Evolutionary conservation across 2,329 filamentous ascomycete genomes (phyloP).

Genomic region (Lizonia empirigonia): DNA sequence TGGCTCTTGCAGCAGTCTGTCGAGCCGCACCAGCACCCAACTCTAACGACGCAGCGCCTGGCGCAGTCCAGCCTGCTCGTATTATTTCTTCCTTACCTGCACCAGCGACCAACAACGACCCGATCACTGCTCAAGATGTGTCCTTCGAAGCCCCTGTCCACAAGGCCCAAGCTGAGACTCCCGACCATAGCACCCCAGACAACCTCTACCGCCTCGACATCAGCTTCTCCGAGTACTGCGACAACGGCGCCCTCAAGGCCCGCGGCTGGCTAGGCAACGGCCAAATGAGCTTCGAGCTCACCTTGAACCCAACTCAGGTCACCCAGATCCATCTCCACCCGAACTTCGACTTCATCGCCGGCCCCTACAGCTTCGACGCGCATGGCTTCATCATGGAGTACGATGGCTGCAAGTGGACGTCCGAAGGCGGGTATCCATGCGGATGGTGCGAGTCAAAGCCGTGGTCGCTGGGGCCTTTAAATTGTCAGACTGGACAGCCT

Average conservation of each 20-base stretch:
- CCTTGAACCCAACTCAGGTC: background rate
- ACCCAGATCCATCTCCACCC: background rate
- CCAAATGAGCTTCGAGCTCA: background rate
- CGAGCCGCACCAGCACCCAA: background rate
- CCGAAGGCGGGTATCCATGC: constrained; percentile 2
- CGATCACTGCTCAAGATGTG: background rate
- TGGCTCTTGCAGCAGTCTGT: background rate
- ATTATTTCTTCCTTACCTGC: background rate
- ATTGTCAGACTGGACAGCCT: constrained; percentile 5
- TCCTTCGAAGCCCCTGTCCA: background rate
- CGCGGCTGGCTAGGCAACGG: background rate
- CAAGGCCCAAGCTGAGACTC: background rate
- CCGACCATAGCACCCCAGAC: background rate
- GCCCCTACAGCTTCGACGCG: background rate
- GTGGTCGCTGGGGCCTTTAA: background rate
- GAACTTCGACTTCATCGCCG: background rate
- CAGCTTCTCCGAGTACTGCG: constrained; percentile 7
- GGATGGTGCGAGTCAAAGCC: constrained; percentile 2
- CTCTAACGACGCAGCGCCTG: background rate
- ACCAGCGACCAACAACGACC: background rate
- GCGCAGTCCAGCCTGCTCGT: background rate
- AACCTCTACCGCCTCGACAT: constrained; percentile 1
- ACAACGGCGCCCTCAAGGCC: constrained; percentile 3
- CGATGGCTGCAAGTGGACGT: constrained; percentile 1
- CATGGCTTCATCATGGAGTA: background rate